Evolutionary conservation across 345 rosid species (phyloP).

Genomic region (Rhodamnia argentea): DNA sequence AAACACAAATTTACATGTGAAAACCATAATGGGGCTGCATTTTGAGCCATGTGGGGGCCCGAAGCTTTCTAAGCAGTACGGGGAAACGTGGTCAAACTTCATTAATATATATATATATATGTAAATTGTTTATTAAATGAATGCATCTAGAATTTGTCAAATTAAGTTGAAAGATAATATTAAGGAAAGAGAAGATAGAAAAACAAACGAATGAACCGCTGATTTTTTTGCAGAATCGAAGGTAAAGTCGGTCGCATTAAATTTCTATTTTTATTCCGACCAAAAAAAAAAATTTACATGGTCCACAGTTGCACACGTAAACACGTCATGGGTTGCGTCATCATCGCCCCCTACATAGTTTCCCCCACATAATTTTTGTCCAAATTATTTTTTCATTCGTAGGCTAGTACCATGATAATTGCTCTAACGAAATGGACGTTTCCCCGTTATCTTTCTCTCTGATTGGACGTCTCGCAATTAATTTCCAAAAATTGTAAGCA

Average conservation of each 20-base stretch:
- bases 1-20: not conserved
- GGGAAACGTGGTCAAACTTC: not conserved
- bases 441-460: too few species aligned
- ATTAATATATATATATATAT: not conserved
- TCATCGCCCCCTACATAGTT: not conserved
- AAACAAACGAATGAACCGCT: not conserved
- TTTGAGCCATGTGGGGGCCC: not conserved
- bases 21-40: not conserved
- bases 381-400: not conserved
- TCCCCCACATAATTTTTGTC: not conserved
- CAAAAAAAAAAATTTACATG: too few species aligned
- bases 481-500: not conserved
- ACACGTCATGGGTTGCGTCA: not conserved
- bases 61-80: not conserved
- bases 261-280: not conserved
- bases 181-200: not conserved
- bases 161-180: not conserved
- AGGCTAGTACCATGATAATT: not conserved
- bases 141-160: not conserved
- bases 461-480: not conserved
- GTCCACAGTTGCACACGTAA: not conserved
- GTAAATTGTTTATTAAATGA: not conserved
- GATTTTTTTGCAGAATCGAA: not conserved
- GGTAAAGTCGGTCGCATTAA: not conserved
- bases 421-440: not conserved